These are phyloP conservation scores for Aspergillus spinulosporus DNA, from an alignment of 2,329 filamentous ascomycete species.

Conservation along the genomic window DNA sequence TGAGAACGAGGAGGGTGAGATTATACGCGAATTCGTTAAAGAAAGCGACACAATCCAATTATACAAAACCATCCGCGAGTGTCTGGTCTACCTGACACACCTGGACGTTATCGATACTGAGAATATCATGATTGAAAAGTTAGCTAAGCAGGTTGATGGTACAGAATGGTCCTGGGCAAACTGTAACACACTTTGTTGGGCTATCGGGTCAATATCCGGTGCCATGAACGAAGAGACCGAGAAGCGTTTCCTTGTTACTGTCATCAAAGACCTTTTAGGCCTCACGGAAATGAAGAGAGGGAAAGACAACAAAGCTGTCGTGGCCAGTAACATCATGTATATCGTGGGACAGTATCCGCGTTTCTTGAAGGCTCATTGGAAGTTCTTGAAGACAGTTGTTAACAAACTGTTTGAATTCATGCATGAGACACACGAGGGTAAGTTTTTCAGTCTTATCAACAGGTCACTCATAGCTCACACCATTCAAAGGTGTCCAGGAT, in stretches of 20 bases:
- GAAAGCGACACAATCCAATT: constrained; percentile 98
- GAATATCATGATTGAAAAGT: constrained; percentile 98
- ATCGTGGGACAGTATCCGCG: constrained; percentile 98
- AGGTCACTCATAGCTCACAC: constrained; percentile 26
- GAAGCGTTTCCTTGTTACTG: constrained; percentile 96
- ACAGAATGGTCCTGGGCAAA: constrained; percentile 99
- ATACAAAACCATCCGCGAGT: constrained; percentile 98
- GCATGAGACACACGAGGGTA: constrained; percentile 98
- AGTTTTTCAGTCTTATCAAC: constrained; percentile 27
- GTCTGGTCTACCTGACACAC: constrained; percentile 94
- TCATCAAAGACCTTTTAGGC: constrained; percentile 96
- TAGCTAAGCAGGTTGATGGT: constrained; percentile 91
- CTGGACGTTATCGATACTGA: constrained; percentile 96
- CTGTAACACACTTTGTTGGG: constrained; percentile 99
- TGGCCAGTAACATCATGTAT: constrained; percentile 99
- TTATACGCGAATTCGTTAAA: constrained; percentile 98
- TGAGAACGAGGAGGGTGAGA: constrained; percentile 99
- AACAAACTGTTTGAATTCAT: constrained; percentile 99
- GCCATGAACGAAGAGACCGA: constrained; percentile 99
- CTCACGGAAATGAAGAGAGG: constrained; percentile 99
- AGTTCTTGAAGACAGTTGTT: constrained; percentile 98
- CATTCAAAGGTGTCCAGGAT: constrained; percentile 77
- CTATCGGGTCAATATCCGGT: constrained; percentile 95
- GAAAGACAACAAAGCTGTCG: constrained; percentile 99
- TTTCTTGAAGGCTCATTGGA: constrained; percentile 99